Conservation (phyloP, 495 filamentous ascomycete species). For the Aspergillus panamensis region DNA sequence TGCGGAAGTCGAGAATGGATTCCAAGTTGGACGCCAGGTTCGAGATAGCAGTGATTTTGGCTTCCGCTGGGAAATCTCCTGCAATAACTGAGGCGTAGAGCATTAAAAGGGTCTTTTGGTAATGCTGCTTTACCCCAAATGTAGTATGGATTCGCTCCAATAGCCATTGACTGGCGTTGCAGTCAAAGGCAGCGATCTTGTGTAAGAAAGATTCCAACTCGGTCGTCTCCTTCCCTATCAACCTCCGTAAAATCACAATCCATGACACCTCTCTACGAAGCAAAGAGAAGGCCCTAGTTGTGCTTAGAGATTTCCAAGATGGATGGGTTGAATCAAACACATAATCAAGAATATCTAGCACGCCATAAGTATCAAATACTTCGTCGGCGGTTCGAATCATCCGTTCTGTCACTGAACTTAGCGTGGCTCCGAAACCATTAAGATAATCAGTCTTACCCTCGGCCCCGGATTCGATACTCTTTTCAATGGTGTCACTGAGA, state of each 20-base stretch:
- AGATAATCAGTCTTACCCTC: conserved; percentile 26
- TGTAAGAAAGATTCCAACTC: conserved; percentile 26
- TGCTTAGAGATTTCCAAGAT: conserved; percentile 33
- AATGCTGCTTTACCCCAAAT: conserved; percentile 21
- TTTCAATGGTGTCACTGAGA: conserved; percentile 38
- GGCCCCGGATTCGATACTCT: conserved; percentile 27
- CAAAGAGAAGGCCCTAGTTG: conserved; percentile 38
- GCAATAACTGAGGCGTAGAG: conserved; percentile 36
- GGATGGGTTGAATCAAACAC: conserved; percentile 30
- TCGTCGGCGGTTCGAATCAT: conserved; percentile 23
- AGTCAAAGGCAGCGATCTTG: conserved; percentile 31
- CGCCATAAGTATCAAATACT: conserved; percentile 28
- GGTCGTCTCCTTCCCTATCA: conserved; percentile 20
- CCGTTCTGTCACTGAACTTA: conserved; percentile 19
- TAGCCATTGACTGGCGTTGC: conserved; percentile 42
- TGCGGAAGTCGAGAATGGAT: conserved; percentile 22
- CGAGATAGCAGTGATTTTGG: conserved; percentile 32
- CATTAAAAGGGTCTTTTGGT: conserved; percentile 23
- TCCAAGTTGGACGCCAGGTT: conserved; percentile 38
- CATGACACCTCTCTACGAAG: conserved; percentile 40
- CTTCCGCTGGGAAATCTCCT: conserved; percentile 25
- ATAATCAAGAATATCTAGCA: conserved; percentile 28
- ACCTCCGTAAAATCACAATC: conserved; percentile 30
- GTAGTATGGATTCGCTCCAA: conserved; percentile 30
- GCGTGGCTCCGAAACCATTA: neutral